Evolutionary conservation across 208 protist genomes (phyloP), one percentile per base, ranked within the genome.

Genomic region (Porcisia deanei): DNA sequence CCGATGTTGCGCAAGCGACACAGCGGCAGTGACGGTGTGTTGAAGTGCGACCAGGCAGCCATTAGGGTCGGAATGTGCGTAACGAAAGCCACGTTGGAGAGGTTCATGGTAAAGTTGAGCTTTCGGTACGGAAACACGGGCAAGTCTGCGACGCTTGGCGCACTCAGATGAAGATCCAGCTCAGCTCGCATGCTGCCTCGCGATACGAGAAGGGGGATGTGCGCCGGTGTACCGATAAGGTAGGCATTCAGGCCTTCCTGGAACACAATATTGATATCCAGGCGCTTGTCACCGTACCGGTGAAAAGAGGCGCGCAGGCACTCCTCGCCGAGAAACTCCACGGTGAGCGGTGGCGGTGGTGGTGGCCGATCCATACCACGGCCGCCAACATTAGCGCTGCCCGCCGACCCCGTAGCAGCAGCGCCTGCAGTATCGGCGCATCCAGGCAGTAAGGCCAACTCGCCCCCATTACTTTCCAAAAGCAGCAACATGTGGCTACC

Each of bases 201-300:
- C 3, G 63, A 34, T 7, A 85, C 77, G 10, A 91, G 71, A 34
- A 88, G 57, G 45, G 75, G 76, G 3, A 85, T 68, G 45, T 79
- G 79, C 41, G 79, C 69, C 14, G 81, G 81, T 8, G 76, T 73
- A 66, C 60, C 76, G 47, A 43, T 66, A 12, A 91, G 81, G 57
- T 82, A 84, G 52, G 67, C 82, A 60, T 81, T 85, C 58, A 90
- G 75, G 5, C 65, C 75, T 39, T 77, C 66, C 47, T 78, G 71
- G 22, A 90, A 80, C n/a, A 61, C 45, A 25, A 93, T 76, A 8
- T 76, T 63, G 3, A 85, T 75, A 58, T 85, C 73, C 78, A 93
- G 88, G 37, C 82, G 80, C 80, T 88, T 93, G 79, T 93, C 89
- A 57, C 76, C 8, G 66, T 83, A 93, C 34, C 87, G 82, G 58